Percentiles rank a stretch among this genome's conserved stretches.
Evolutionary conservation across 306 rosid genomes (phyloP).

Genomic region (Cucurbita pepo): DNA sequence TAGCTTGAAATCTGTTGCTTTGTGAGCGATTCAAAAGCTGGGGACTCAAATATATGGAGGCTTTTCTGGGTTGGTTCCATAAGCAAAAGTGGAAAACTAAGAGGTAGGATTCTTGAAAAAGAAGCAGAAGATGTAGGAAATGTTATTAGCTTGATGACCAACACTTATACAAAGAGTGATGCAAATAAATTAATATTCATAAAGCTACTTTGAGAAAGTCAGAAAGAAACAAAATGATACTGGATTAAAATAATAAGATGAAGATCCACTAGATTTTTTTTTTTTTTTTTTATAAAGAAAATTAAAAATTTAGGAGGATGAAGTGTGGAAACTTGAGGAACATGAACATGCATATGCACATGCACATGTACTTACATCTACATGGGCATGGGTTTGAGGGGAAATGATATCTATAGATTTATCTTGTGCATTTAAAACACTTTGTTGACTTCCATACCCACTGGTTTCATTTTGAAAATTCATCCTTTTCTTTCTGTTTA

Average conservation of each 20-base stretch:
- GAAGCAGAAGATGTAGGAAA: background rate
- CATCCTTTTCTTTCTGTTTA: background rate
- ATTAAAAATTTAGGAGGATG: background rate
- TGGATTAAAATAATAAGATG: background rate
- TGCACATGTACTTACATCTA: background rate
- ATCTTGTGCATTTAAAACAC: background rate
- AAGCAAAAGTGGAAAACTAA: conserved; percentile 2
- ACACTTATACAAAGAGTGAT: background rate
- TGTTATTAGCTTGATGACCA: background rate
- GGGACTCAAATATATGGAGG: conserved; percentile 21
- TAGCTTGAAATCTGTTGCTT: conserved; percentile 4
- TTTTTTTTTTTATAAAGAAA: background rate
- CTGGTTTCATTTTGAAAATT: background rate
- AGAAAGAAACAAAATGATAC: background rate
- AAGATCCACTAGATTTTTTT: conserved; percentile 1
- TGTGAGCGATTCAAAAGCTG: conserved; percentile 24
- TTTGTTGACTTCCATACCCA: conserved; percentile 2
- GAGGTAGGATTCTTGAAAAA: background rate
- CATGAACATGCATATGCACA: background rate
- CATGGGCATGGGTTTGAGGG: background rate
- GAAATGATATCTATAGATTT: background rate
- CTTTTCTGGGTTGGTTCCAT: conserved; percentile 27
- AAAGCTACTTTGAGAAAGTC: conserved; percentile 2
- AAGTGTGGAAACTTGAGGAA: conserved; percentile 1
- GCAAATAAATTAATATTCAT: background rate